Evolutionary conservation across 2,329 filamentous ascomycete genomes (phyloP).

Genomic region (Cladosporium oxysporum): DNA sequence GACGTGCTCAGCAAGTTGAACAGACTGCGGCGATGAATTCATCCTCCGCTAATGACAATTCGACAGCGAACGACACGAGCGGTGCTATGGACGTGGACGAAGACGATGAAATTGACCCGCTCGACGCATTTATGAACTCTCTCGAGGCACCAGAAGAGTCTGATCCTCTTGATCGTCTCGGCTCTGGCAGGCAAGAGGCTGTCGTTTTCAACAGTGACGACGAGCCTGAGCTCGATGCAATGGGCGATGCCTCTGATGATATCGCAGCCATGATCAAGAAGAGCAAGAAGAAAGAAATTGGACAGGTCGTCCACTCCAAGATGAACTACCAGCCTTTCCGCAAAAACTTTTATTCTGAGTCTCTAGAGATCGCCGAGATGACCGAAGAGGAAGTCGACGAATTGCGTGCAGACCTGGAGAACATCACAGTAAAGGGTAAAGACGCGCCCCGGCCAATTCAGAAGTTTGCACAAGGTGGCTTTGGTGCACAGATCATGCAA

Average conservation of each 20-base stretch:
- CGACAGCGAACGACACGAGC: constrained; percentile 18
- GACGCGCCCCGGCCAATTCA: constrained; percentile 90
- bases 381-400: constrained; percentile 81
- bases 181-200: constrained; percentile 62
- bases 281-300: constrained; percentile 95
- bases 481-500: constrained; percentile 83
- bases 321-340: constrained; percentile 81
- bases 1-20: constrained; percentile 61
- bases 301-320: constrained; percentile 81
- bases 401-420: constrained; percentile 83
- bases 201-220: constrained; percentile 85
- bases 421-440: constrained; percentile 88
- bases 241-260: constrained; percentile 65
- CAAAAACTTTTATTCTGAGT: constrained; percentile 94
- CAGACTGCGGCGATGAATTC: constrained; percentile 32
- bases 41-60: constrained; percentile 1
- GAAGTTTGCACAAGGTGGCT: constrained; percentile 94
- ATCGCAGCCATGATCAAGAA: constrained; percentile 65
- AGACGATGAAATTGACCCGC: constrained; percentile 78
- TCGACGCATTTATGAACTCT: constrained; percentile 95
- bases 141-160: constrained; percentile 52
- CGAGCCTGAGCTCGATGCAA: constrained; percentile 65
- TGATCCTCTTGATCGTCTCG: constrained; percentile 39
- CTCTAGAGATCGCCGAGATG: constrained; percentile 78
- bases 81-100: constrained; percentile 45